These are phyloP conservation scores for Globisporangium solare DNA, from an alignment of 352 stramenopile species.

Conservation along the genomic window DNA sequence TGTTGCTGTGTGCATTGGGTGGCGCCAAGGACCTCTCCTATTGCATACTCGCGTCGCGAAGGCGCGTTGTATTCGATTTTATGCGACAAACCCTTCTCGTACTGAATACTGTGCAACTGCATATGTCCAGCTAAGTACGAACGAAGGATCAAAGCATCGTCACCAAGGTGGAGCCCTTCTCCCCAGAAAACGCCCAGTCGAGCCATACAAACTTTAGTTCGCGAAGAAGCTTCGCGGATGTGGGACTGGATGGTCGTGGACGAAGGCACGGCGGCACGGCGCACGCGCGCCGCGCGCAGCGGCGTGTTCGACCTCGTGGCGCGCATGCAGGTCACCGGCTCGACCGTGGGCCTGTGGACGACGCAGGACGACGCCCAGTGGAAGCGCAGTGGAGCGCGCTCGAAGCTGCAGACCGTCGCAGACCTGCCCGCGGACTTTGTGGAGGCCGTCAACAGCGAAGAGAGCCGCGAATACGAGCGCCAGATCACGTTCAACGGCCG, in stretches of 20 bases:
- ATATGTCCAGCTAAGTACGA: slow-evolving; percentile 1
- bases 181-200: not conserved
- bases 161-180: too few relatives aligned
- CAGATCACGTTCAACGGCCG: slow-evolving; percentile 40
- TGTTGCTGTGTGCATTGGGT: not conserved
- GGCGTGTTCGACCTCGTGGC: slow-evolving; percentile 47
- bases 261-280: slow-evolving; percentile 1
- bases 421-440: slow-evolving; percentile 50
- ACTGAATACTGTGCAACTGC: not conserved
- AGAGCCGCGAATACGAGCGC: slow-evolving; percentile 42
- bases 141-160: too few relatives aligned
- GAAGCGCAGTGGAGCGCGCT: slow-evolving; percentile 27
- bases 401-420: slow-evolving; percentile 43
- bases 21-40: too few relatives aligned
- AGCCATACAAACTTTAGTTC: not conserved
- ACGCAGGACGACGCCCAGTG: slow-evolving; percentile 24
- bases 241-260: slow-evolving; percentile 1
- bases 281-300: slow-evolving; percentile 3
- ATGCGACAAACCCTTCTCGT: not conserved
- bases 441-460: slow-evolving; percentile 35
- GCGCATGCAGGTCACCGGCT: slow-evolving; percentile 62
- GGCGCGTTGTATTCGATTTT: not conserved
- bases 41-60: not conserved
- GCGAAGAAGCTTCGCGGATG: not conserved
- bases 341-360: slow-evolving; percentile 10